Base-by-base conservation (phyloP, 257 asterid genomes). In the Nicotiana tabacum region DNA sequence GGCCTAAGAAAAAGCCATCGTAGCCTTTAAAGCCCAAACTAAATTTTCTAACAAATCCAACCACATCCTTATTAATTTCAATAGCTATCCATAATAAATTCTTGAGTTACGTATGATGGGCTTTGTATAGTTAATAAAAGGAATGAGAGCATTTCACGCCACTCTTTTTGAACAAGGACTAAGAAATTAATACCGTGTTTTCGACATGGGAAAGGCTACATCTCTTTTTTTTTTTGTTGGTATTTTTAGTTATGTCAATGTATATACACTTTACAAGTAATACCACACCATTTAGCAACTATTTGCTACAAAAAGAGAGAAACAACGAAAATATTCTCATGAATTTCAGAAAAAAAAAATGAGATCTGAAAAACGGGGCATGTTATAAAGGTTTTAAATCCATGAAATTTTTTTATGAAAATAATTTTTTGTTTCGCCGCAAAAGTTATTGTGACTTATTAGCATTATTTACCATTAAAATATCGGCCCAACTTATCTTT, bases 11-110 rank as follows among this genome's bases (percentile, higher is more conserved):
- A 82, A 82, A 85, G 83, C 85, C 90, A 88, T 83, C 82, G 77
- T 67, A 33, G 88, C 92, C 83, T 85, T 89, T 86, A 90, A 92
- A 86, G 88, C 89, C 84, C 58, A 86, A 82, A 86, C 88, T 87
- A 81, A 87, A 90, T 90, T 90, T 84, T 57, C 88, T 83, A 88
- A 87, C 90, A 91, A 90, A 88, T 91, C 90, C 95, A 91, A 90
- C 95, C 67, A 91, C 89, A 86, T 82, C 53, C 68, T 65, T 83
- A 86, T 89, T 83, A 89, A 85, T 83, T 86, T 83, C 79, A 74
- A 80, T 78, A 77, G 78, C 64, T 77, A 69, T 67, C 78, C 24
- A 56, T 83, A 77, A 82, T 86, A 79, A 83, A 87, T 84, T 83
- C 84, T 83, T 77, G 86, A 86, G 83, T 39, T 87, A 82, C 57